These are phyloP conservation scores for Malus hybrid DNA, from an alignment of 331 rosid genomes.

Conservation along the genomic window DNA sequence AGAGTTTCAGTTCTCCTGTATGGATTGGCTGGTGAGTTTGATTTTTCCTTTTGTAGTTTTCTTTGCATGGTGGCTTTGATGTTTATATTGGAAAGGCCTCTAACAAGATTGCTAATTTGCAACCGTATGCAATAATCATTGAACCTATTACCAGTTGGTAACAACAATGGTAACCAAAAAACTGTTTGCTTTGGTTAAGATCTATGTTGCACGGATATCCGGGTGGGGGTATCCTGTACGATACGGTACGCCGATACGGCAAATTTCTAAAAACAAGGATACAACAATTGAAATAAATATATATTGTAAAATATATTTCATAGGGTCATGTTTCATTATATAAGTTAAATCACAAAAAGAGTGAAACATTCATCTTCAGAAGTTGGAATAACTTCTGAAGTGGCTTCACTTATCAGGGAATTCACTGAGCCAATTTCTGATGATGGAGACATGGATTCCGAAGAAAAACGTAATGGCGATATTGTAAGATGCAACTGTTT, in stretches of 20 bases:
- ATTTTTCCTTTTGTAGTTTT: slow-evolving; percentile 8
- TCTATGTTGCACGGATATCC: no score
- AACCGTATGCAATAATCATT: slow-evolving; percentile 13
- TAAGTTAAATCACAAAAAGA: no score
- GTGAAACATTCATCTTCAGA: background rate
- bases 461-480: slow-evolving; percentile 35
- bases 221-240: no score
- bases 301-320: no score
- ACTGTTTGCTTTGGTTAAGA: slow-evolving; percentile 39
- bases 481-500: slow-evolving; percentile 49
- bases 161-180: background rate
- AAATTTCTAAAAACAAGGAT: no score
- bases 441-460: slow-evolving; percentile 33
- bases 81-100: background rate
- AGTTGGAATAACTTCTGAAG: slow-evolving; percentile 61
- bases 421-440: slow-evolving; percentile 66
- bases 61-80: background rate
- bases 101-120: background rate
- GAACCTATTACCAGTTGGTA: background rate
- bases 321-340: no score
- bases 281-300: no score
- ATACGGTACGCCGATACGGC: no score
- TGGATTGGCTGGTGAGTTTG: slow-evolving; percentile 70
- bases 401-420: slow-evolving; percentile 76
- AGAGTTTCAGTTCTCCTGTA: slow-evolving; percentile 77